Conservation (phyloP, 2,329 filamentous ascomycete genomes). For the Fusarium fracticaudum region DNA sequence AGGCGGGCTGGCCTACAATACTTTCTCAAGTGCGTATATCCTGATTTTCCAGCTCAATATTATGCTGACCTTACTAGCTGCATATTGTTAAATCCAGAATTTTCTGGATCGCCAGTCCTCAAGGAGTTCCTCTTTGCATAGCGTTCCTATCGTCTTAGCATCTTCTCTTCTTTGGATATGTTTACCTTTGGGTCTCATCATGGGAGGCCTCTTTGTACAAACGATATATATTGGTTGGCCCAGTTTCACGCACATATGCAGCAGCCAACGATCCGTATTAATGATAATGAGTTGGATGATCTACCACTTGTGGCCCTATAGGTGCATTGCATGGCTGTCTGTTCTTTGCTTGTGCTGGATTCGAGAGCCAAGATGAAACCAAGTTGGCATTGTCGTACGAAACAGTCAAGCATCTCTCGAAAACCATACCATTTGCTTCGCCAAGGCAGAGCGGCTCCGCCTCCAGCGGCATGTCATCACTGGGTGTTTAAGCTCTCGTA, state of each 20-base stretch:
- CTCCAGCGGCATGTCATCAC: neutral
- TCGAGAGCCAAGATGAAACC: neutral
- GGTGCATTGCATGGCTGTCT: neutral
- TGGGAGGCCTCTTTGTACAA: conserved; percentile 37
- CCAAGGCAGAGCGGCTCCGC: conserved; percentile 16
- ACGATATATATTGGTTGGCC: conserved; percentile 27
- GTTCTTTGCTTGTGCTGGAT: neutral
- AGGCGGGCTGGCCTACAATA: conserved; percentile 85
- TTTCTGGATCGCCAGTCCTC: conserved; percentile 87
- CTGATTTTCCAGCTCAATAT: neutral
- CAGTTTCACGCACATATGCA: conserved; percentile 26
- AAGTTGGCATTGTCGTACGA: conserved; percentile 4
- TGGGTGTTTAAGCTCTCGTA: conserved; percentile 5
- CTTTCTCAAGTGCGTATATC: conserved; percentile 81
- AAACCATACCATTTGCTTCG: neutral
- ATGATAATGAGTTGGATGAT: conserved; percentile 44
- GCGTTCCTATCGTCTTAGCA: conserved; percentile 9
- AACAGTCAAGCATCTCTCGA: neutral
- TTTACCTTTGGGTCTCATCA: conserved; percentile 19
- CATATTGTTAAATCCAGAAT: conserved; percentile 91
- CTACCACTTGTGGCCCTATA: neutral
- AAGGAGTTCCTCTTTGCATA: conserved; percentile 88
- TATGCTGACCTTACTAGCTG: conserved; percentile 66
- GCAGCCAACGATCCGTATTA: conserved; percentile 27
- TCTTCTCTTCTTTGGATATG: conserved; percentile 37